Evolutionary conservation across 768 basidiomycete species (phyloP).

Genomic region (Trametes gibbosa): DNA sequence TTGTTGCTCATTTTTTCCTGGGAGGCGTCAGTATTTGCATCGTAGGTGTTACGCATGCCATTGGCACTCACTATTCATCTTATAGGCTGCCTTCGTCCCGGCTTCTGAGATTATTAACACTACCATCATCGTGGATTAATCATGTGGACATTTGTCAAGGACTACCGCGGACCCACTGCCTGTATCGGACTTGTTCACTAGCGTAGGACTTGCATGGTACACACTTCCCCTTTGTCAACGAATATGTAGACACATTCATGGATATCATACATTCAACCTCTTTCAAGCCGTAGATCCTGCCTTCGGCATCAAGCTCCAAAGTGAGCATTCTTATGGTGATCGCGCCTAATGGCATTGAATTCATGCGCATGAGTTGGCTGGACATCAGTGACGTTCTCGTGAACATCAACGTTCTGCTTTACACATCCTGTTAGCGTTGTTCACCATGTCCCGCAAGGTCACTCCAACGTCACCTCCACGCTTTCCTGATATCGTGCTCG

Average conservation of each 20-base stretch:
- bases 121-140: not conserved
- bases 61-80: not conserved
- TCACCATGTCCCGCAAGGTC: not conserved
- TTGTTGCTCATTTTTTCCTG: slow-evolving; percentile 19
- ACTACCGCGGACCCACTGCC: not conserved
- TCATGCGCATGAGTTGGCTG: not conserved
- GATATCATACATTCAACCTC: too few relatives aligned
- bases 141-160: not conserved
- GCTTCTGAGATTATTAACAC: not conserved
- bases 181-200: too few relatives aligned
- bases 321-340: too few relatives aligned
- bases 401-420: not conserved
- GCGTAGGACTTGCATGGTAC: not conserved
- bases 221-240: too few relatives aligned
- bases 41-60: not conserved
- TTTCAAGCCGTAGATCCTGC: too few relatives aligned
- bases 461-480: not conserved
- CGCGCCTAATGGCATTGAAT: not conserved
- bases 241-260: too few relatives aligned
- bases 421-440: not conserved
- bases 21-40: slow-evolving; percentile 18
- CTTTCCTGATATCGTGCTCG: slow-evolving; percentile 4
- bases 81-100: not conserved
- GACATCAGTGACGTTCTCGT: not conserved
- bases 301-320: too few relatives aligned